These are phyloP conservation scores for Alnus glutinosa DNA, from an alignment of 306 rosid genomes.

Conservation along the genomic window DNA sequence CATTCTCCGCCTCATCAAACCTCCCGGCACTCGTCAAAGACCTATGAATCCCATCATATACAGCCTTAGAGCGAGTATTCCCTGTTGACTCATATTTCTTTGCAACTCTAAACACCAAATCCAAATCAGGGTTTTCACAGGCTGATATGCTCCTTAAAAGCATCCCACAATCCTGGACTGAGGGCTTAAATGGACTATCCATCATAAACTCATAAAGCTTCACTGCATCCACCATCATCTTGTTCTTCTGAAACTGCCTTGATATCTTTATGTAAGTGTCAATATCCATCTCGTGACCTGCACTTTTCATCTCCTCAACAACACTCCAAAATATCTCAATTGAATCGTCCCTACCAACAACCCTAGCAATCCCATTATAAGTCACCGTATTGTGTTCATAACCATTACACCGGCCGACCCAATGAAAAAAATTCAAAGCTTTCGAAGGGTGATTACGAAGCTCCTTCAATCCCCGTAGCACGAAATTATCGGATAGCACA, in stretches of 20 bases:
- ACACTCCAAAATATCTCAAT: conserved; percentile 69
- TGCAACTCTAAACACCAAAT: conserved; percentile 61
- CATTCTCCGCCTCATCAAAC: conserved; percentile 72
- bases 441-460: conserved; percentile 50
- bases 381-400: conserved; percentile 59
- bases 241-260: conserved; percentile 61
- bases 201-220: conserved; percentile 89
- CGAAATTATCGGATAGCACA: conserved; percentile 55
- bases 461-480: conserved; percentile 63
- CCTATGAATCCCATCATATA: conserved; percentile 86
- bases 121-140: conserved; percentile 50
- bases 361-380: conserved; percentile 69
- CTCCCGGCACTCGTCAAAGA: conserved; percentile 64
- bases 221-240: conserved; percentile 78
- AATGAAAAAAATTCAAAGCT: conserved; percentile 59
- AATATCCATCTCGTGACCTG: conserved; percentile 63
- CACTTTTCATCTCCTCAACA: conserved; percentile 64
- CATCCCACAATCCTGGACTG: conserved; percentile 48
- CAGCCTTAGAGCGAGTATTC: conserved; percentile 56
- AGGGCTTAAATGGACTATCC: conserved; percentile 82
- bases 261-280: conserved; percentile 76
- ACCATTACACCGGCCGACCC: conserved; percentile 54
- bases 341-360: conserved; percentile 57
- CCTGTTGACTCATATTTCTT: conserved; percentile 65
- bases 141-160: conserved; percentile 53